These are phyloP conservation scores for Solanum chmielewskii DNA, from an alignment of 257 asterid species.

Conservation along the genomic window DNA sequence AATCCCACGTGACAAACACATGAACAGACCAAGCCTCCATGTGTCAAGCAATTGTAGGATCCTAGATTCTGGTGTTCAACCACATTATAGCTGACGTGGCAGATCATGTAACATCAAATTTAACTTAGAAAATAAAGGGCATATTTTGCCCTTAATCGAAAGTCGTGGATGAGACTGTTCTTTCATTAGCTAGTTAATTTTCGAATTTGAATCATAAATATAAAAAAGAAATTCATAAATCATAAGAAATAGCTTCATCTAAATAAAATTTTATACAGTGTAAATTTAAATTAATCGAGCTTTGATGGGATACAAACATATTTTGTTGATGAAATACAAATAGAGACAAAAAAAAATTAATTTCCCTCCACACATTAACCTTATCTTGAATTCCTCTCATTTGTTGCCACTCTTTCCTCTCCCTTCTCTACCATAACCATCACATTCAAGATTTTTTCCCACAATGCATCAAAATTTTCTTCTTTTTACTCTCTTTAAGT, in stretches of 20 bases:
- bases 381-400: constrained; percentile 30
- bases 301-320: neutral
- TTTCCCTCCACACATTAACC: constrained; percentile 79
- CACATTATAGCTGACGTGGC: constrained; percentile 11
- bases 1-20: neutral
- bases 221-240: fast-evolving
- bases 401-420: constrained; percentile 6
- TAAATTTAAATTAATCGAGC: neutral
- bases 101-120: constrained; percentile 6
- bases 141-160: fast-evolving
- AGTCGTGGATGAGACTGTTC: fast-evolving
- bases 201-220: fast-evolving
- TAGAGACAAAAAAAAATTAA: constrained; percentile 2
- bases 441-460: constrained; percentile 8
- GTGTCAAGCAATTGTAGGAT: constrained; percentile 1
- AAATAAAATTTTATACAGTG: fast-evolving
- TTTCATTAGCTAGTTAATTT: no score
- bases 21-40: neutral
- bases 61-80: neutral
- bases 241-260: fast-evolving
- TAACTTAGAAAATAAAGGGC: neutral
- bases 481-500: neutral
- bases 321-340: neutral
- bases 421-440: constrained; percentile 15
- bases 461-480: constrained; percentile 23